Conservation (phyloP, 2,329 filamentous ascomycete genomes). For the Fonsecaea erecta region DNA sequence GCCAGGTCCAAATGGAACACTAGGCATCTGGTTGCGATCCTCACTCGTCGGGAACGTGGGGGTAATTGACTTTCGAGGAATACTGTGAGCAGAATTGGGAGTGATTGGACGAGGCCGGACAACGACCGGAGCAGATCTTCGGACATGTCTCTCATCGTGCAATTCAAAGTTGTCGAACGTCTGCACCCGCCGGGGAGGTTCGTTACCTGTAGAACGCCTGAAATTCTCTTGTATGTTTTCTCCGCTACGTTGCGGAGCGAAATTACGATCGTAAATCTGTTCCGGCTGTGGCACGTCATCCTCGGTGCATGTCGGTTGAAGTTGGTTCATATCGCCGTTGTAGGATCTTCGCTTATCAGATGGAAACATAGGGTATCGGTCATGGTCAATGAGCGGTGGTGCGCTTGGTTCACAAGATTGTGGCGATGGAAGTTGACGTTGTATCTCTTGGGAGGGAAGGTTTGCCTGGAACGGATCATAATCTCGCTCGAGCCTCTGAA, state of each 20-base stretch:
- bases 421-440: conserved; percentile 9
- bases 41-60: conserved; percentile 55
- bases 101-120: conserved; percentile 50
- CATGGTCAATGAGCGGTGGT: conserved; percentile 1
- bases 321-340: conserved; percentile 9
- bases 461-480: conserved; percentile 31
- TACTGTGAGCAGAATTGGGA: conserved; percentile 44
- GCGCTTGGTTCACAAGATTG: conserved; percentile 7
- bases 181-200: conserved; percentile 23
- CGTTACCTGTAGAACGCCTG: conserved; percentile 24
- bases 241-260: conserved; percentile 1
- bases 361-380: conserved; percentile 14
- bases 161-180: conserved; percentile 29
- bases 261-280: conserved; percentile 2
- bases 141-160: conserved; percentile 31
- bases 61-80: conserved; percentile 63
- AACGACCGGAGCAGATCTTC: conserved; percentile 42
- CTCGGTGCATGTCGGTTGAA: conserved; percentile 15
- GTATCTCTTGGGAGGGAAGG: conserved; percentile 20
- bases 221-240: conserved; percentile 18
- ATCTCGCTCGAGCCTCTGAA: conserved; percentile 37
- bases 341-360: conserved; percentile 14
- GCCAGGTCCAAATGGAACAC: conserved; percentile 64
- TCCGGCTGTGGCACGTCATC: conserved; percentile 4
- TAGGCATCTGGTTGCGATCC: conserved; percentile 47